These are phyloP conservation scores for Oryza rufipogon DNA, from an alignment of 176 grass and related monocot genomes.

Conservation along the genomic window DNA sequence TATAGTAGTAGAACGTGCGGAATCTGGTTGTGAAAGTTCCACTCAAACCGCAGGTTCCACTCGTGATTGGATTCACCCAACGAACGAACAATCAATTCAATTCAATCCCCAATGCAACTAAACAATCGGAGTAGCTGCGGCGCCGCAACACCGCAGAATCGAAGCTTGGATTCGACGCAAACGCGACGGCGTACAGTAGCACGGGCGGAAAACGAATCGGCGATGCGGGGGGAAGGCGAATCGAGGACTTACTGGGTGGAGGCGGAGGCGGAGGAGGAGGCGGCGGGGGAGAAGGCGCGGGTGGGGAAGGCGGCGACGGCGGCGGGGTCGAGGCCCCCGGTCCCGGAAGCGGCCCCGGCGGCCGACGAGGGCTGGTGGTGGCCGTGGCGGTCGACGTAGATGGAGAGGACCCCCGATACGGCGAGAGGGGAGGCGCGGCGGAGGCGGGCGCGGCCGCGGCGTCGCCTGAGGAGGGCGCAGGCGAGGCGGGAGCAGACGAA, in stretches of 20 bases:
- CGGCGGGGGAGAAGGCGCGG: conserved; percentile 10
- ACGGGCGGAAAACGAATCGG: neutral
- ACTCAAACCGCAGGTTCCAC: neutral
- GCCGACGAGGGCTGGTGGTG: neutral
- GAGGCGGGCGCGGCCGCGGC: conserved; percentile 37
- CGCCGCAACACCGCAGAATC: conserved; percentile 2
- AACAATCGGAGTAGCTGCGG: neutral
- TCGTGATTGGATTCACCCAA: neutral
- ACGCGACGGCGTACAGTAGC: neutral
- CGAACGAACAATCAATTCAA: neutral
- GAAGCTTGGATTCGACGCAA: conserved; percentile 31
- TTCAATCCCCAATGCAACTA: neutral
- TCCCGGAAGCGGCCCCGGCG: too few species aligned
- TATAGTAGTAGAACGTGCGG: neutral
- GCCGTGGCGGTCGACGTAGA: conserved; percentile 11
- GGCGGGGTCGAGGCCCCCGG: conserved; percentile 29
- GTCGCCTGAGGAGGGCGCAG: conserved; percentile 73
- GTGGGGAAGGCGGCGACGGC: conserved; percentile 45
- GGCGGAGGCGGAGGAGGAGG: neutral
- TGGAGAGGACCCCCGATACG: conserved; percentile 24
- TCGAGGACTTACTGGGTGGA: conserved; percentile 35
- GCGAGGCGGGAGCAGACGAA: conserved; percentile 86
- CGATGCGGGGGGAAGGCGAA: neutral
- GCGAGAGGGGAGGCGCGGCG: conserved; percentile 32
- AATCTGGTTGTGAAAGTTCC: conserved; percentile 8